Evolutionary conservation across 176 grass and related monocot species (phyloP).

Genomic region (Carex scoparia): DNA sequence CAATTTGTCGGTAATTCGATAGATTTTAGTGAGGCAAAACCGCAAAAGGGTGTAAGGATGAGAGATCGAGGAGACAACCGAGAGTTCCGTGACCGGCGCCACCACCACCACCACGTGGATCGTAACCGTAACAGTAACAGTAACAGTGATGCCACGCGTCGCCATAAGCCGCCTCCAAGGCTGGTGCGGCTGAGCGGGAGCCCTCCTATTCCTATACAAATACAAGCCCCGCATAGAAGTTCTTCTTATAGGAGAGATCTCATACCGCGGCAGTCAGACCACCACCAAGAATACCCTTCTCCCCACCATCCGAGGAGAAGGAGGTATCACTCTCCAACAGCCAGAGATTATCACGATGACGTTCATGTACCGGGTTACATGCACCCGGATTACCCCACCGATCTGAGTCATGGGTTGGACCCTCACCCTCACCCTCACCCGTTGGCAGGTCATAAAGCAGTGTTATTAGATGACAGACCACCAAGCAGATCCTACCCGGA

Average conservation of each 20-base stretch:
- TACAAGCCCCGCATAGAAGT: not conserved
- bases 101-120: constrained; percentile 29
- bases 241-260: not conserved
- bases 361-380: not conserved
- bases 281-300: not conserved
- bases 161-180: not conserved
- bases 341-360: not conserved
- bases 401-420: constrained; percentile 17
- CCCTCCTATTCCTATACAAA: not conserved
- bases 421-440: not conserved
- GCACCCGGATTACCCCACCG: not conserved
- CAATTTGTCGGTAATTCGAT: not conserved
- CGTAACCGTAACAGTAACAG: too few relatives aligned
- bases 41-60: not conserved
- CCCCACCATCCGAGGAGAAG: not conserved
- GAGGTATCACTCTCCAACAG: not conserved
- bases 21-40: constrained; percentile 12
- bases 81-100: constrained; percentile 38
- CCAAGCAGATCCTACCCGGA: not conserved
- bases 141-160: not conserved
- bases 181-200: not conserved
- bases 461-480: too few relatives aligned
- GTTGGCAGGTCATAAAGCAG: not conserved
- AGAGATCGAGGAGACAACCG: constrained; percentile 10
- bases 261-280: not conserved